Evolutionary conservation across 495 filamentous ascomycete species (phyloP).

Genomic region (Lophiostoma macrostomum): DNA sequence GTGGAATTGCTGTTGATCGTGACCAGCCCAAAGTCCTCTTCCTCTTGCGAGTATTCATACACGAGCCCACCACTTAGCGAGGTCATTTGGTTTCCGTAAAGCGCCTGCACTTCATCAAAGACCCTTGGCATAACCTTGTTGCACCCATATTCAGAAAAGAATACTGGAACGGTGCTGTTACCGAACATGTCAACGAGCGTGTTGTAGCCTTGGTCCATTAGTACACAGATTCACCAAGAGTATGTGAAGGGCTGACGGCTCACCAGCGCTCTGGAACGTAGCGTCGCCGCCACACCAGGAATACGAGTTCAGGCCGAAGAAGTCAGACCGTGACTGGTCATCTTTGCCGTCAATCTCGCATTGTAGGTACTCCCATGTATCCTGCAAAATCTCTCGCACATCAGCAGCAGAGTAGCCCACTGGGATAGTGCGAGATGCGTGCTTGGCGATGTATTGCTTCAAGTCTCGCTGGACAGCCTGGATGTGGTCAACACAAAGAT

Average conservation of each 20-base stretch:
- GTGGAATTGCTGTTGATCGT: conserved; percentile 62
- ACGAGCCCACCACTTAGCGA: conserved; percentile 83
- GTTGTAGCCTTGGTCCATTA: conserved; percentile 54
- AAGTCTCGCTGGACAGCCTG: conserved; percentile 75
- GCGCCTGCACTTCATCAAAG: conserved; percentile 76
- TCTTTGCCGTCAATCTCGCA: conserved; percentile 67
- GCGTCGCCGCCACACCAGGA: conserved; percentile 81
- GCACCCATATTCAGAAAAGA: conserved; percentile 97
- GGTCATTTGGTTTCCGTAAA: conserved; percentile 81
- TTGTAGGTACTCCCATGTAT: conserved; percentile 79
- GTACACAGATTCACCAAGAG: neutral
- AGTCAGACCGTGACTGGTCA: conserved; percentile 68
- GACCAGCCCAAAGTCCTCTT: conserved; percentile 73
- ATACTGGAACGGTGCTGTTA: conserved; percentile 74
- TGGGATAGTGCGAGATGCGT: conserved; percentile 66
- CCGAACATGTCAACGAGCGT: conserved; percentile 66
- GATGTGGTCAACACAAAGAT: conserved; percentile 2
- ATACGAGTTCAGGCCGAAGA: conserved; percentile 95
- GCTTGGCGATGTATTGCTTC: conserved; percentile 80
- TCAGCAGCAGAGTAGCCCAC: conserved; percentile 96
- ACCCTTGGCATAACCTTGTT: conserved; percentile 69
- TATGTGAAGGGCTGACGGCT: neutral
- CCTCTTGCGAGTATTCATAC: conserved; percentile 80
- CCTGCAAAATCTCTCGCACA: conserved; percentile 71
- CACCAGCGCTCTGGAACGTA: conserved; percentile 58